Percentiles rank a stretch among this genome's conserved stretches.
phyloP scores from a whole-genome alignment of 441 rosid species.

The Pelargonium myrrhifolium region DNA sequence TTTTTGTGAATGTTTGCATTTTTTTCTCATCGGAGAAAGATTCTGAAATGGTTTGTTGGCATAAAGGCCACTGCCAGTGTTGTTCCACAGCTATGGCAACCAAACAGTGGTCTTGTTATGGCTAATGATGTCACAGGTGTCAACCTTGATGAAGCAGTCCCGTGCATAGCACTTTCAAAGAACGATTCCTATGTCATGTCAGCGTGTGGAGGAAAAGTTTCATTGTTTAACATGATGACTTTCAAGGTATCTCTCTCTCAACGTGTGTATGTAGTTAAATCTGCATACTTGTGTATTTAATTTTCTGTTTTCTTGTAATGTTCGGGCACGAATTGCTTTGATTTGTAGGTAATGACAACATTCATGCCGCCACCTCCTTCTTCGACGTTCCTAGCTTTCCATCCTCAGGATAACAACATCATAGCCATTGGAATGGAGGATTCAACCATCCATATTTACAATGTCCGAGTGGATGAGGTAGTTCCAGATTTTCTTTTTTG shows the following conservation, averaged over 20 bases:
- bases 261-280: not conserved
- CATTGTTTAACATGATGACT: constrained; percentile 81
- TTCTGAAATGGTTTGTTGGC: constrained; percentile 2
- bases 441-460: constrained; percentile 80
- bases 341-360: constrained; percentile 76
- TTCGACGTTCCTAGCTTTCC: constrained; percentile 84
- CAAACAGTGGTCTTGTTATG: constrained; percentile 62
- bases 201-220: constrained; percentile 71
- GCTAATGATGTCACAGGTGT: constrained; percentile 57
- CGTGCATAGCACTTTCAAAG: constrained; percentile 82
- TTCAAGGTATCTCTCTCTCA: constrained; percentile 43
- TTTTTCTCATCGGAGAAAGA: not conserved
- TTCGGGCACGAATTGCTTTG: constrained; percentile 8
- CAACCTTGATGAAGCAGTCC: constrained; percentile 65
- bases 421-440: constrained; percentile 96
- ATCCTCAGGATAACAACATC: constrained; percentile 84
- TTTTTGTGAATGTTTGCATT: not conserved
- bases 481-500: constrained; percentile 10
- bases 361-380: constrained; percentile 86
- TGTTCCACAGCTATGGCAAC: constrained; percentile 73
- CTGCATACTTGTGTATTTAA: not conserved
- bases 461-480: constrained; percentile 89
- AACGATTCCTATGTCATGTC: constrained; percentile 85
- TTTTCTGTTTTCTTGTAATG: constrained; percentile 10
- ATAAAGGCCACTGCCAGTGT: constrained; percentile 51